Evolutionary conservation across 805 yeast species (phyloP).

Genomic region (Lipomyces kockii): DNA sequence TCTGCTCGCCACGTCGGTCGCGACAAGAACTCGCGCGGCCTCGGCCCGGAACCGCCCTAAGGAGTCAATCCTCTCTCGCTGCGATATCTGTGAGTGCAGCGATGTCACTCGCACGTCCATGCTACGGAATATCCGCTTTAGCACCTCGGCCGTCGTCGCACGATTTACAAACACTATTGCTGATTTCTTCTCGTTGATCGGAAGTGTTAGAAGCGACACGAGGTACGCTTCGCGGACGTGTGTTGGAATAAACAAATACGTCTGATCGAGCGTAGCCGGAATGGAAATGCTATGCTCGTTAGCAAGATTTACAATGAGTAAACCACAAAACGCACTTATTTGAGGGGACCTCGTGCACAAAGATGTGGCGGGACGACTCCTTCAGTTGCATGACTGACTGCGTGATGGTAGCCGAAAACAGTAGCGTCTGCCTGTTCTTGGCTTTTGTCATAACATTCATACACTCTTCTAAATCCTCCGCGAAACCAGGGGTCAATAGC

Average conservation of each 20-base stretch:
- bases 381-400: constrained; percentile 84
- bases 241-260: constrained; percentile 78
- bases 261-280: constrained; percentile 69
- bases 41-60: constrained; percentile 91
- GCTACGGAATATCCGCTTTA: constrained; percentile 74
- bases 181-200: constrained; percentile 65
- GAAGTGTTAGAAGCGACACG: constrained; percentile 66
- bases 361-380: constrained; percentile 73
- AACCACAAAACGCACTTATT: background rate
- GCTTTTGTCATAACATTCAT: constrained; percentile 73
- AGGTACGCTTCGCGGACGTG: constrained; percentile 90
- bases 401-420: constrained; percentile 95
- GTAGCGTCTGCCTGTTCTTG: constrained; percentile 68
- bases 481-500: constrained; percentile 79
- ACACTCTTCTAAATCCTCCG: constrained; percentile 75
- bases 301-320: background rate
- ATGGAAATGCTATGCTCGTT: constrained; percentile 60
- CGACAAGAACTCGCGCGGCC: constrained; percentile 89
- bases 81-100: constrained; percentile 93
- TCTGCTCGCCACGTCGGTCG: constrained; percentile 97
- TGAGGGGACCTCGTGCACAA: constrained; percentile 22
- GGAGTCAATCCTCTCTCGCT: constrained; percentile 86
- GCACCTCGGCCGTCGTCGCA: constrained; percentile 85
- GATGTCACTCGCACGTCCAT: constrained; percentile 84
- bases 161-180: constrained; percentile 90